Evolutionary conservation across 768 basidiomycete species (phyloP).

Genomic region (Rhodotorula diobovata): DNA sequence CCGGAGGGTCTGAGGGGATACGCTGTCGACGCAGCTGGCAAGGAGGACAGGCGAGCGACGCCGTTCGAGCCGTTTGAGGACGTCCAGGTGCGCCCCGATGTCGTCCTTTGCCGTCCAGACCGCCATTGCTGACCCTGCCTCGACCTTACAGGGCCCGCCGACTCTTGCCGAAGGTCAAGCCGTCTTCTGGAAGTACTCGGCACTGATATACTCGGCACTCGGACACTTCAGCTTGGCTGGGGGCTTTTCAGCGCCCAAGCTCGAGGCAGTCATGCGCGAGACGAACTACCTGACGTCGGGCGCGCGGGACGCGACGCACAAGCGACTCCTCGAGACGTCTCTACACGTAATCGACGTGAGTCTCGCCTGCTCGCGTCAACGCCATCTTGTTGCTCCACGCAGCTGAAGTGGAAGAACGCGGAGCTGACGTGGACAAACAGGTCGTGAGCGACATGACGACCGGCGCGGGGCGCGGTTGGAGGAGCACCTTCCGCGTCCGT

Average conservation of each 20-base stretch:
- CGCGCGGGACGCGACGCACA: conserved; percentile 34
- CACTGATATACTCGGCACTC: conserved; percentile 44
- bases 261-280: conserved; percentile 42
- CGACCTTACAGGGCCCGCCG: conserved; percentile 13
- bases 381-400: too few relatives aligned
- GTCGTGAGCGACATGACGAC: conserved; percentile 46
- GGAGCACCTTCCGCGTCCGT: conserved; percentile 44
- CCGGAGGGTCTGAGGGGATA: conserved; percentile 18
- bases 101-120: neutral
- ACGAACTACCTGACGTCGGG: conserved; percentile 46
- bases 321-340: conserved; percentile 43
- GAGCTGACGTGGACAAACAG: too few relatives aligned
- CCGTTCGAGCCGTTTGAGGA: conserved; percentile 25
- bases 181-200: conserved; percentile 46
- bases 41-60: neutral
- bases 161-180: conserved; percentile 44
- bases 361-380: neutral
- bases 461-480: conserved; percentile 44
- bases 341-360: conserved; percentile 43
- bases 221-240: conserved; percentile 45
- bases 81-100: conserved; percentile 1
- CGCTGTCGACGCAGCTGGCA: neutral
- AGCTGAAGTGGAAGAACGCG: too few relatives aligned
- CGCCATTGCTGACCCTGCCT: neutral
- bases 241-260: conserved; percentile 42